phyloP scores from a whole-genome alignment of 768 basidiomycete genomes.

The Tricholoma bakamatsutake region DNA sequence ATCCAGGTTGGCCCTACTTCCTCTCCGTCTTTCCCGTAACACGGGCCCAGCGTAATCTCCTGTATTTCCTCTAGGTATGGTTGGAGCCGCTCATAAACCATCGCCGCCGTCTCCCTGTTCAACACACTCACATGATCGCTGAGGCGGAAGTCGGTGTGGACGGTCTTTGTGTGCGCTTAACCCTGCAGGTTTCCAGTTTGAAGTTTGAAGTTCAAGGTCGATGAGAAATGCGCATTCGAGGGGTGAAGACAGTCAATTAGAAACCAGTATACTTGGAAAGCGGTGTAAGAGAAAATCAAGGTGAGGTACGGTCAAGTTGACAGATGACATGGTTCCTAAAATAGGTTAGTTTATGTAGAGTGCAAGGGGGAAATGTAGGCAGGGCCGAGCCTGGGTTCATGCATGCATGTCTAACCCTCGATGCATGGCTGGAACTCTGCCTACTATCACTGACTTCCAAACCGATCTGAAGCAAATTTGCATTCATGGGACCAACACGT shows the following conservation, averaged over 20 bases:
- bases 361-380: too few relatives aligned
- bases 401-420: too few relatives aligned
- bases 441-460: too few relatives aligned
- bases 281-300: slow-evolving; percentile 36
- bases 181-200: slow-evolving; percentile 33
- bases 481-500: too few relatives aligned
- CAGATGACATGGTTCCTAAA: too few relatives aligned
- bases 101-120: slow-evolving; percentile 26
- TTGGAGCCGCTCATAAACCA: slow-evolving; percentile 30
- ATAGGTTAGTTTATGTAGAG: too few relatives aligned
- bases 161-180: slow-evolving; percentile 24
- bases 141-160: slow-evolving; percentile 34
- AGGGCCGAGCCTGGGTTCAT: too few relatives aligned
- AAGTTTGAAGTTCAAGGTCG: slow-evolving; percentile 28
- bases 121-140: slow-evolving; percentile 34
- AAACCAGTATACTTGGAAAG: slow-evolving; percentile 29
- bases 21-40: slow-evolving; percentile 22
- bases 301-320: not conserved
- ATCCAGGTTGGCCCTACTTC: slow-evolving; percentile 28
- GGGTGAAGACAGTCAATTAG: slow-evolving; percentile 37
- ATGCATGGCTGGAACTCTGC: too few relatives aligned
- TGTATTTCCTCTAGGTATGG: slow-evolving; percentile 34
- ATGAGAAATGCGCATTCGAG: slow-evolving; percentile 36
- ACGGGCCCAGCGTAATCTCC: slow-evolving; percentile 28
- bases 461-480: too few relatives aligned